Evolutionary conservation across 2,329 filamentous ascomycete species (phyloP).

Genomic region (Grosmannia serpens): DNA sequence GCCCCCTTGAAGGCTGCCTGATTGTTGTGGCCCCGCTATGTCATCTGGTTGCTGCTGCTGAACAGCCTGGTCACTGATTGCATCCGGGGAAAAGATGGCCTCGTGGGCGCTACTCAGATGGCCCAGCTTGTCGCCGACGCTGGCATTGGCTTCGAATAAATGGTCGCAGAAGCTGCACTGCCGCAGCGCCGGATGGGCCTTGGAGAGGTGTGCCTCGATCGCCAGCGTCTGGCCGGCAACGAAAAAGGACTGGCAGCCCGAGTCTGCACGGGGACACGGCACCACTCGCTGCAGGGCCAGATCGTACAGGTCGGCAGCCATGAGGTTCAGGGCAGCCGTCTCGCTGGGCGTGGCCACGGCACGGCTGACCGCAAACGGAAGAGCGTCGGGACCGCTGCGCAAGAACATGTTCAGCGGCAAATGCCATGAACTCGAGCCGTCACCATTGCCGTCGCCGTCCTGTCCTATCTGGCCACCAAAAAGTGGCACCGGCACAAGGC

Average conservation of each 20-base stretch:
- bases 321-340: neutral
- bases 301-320: neutral
- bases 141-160: neutral
- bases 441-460: neutral
- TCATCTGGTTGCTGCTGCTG: neutral
- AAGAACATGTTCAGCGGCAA: neutral
- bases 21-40: too few relatives aligned
- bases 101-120: neutral
- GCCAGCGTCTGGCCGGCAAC: neutral
- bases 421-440: neutral
- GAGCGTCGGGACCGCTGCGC: neutral
- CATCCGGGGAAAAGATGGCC: neutral
- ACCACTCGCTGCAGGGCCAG: neutral
- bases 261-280: neutral
- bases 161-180: neutral
- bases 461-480: neutral
- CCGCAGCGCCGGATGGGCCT: neutral
- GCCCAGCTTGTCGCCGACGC: neutral
- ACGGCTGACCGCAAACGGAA: neutral
- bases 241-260: neutral
- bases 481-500: neutral
- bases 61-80: too few relatives aligned
- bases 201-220: neutral
- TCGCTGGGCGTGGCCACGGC: constrained; percentile 2
- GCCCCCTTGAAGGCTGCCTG: too few relatives aligned